Conservation (phyloP, 1,284 basidiomycete genomes). For the Schizopora paradoxa region DNA sequence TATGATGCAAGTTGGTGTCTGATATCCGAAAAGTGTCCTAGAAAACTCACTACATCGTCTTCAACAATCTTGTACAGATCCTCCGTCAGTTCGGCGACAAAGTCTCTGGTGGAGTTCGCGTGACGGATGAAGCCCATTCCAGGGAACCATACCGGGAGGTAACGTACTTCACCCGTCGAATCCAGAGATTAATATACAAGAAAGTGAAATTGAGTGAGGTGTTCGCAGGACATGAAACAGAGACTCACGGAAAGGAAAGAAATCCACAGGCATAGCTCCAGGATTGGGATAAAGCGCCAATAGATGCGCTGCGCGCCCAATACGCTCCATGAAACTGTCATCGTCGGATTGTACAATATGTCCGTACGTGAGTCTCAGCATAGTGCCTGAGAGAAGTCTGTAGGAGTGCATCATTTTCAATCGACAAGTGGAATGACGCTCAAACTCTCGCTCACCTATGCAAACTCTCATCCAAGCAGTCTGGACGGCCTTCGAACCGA, state of each 20-base stretch:
- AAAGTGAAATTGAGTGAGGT: too few relatives aligned
- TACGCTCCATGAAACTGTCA: background rate
- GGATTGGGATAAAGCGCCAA: constrained; percentile 38
- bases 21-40: too few relatives aligned
- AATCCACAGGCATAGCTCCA: constrained; percentile 51
- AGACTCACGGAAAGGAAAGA: constrained; percentile 47
- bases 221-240: too few relatives aligned
- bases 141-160: constrained; percentile 52
- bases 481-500: constrained; percentile 14
- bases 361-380: constrained; percentile 19
- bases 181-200: constrained; percentile 9
- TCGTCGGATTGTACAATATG: constrained; percentile 26
- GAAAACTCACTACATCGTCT: constrained; percentile 44
- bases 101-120: constrained; percentile 34
- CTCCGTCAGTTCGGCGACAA: constrained; percentile 39
- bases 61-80: constrained; percentile 50
- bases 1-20: too few relatives aligned
- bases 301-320: background rate
- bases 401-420: background rate
- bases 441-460: constrained; percentile 7
- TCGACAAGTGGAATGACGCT: background rate
- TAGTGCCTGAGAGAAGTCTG: background rate
- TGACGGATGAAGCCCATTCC: constrained; percentile 50
- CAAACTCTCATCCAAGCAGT: constrained; percentile 17
- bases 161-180: constrained; percentile 28